These are phyloP conservation scores for Suillus alpinus DNA, from an alignment of 768 basidiomycete genomes.

Conservation along the genomic window DNA sequence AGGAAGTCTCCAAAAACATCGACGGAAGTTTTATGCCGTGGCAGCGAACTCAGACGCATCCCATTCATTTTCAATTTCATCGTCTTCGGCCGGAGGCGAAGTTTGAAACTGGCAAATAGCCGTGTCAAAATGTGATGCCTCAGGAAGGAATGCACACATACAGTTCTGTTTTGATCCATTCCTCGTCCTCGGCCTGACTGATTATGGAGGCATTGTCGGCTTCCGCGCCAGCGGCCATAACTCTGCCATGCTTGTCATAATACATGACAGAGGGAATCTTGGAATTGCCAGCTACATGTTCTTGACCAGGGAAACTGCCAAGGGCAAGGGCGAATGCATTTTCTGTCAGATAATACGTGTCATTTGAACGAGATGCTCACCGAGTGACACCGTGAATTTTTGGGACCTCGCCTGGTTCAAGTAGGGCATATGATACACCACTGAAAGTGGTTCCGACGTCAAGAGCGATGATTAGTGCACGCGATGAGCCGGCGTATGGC, in stretches of 20 bases:
- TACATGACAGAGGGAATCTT: slow-evolving; percentile 80
- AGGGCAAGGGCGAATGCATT: slow-evolving; percentile 13
- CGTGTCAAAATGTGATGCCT: slow-evolving; percentile 2
- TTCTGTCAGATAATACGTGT: neutral
- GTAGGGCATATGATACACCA: slow-evolving; percentile 80
- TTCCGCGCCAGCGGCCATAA: slow-evolving; percentile 77
- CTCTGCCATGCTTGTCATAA: slow-evolving; percentile 61
- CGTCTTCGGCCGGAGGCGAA: slow-evolving; percentile 70
- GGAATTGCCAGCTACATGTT: slow-evolving; percentile 81
- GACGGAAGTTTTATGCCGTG: slow-evolving; percentile 63
- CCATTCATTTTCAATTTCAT: slow-evolving; percentile 86
- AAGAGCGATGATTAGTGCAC: slow-evolving; percentile 74
- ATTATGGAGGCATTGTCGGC: slow-evolving; percentile 58
- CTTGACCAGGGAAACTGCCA: slow-evolving; percentile 75
- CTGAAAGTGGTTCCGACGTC: slow-evolving; percentile 84
- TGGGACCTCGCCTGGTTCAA: slow-evolving; percentile 78
- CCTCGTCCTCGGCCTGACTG: slow-evolving; percentile 73
- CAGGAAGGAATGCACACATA: slow-evolving; percentile 34
- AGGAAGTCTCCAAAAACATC: slow-evolving; percentile 82
- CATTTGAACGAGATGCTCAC: slow-evolving; percentile 34
- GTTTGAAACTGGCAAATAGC: slow-evolving; percentile 58
- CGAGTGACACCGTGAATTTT: slow-evolving; percentile 80
- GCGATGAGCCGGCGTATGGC: slow-evolving; percentile 61
- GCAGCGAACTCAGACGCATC: slow-evolving; percentile 70
- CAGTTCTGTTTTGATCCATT: slow-evolving; percentile 76